Base-by-base conservation (phyloP, 768 basidiomycete genomes). In the Kondoa subrosea region DNA sequence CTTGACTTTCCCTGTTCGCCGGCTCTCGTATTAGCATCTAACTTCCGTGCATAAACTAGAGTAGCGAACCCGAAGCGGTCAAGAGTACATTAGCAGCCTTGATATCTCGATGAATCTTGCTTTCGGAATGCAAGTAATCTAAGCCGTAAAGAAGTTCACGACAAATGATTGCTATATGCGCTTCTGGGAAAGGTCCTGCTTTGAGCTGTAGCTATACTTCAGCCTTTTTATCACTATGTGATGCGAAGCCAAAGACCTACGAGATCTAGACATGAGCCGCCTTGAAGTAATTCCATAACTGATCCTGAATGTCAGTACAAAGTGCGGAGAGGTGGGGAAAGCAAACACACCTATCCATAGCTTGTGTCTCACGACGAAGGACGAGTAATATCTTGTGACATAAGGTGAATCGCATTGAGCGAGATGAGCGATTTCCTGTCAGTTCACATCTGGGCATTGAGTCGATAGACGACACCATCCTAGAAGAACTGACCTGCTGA, bases 91-190 rank as follows among this genome's bases (percentile, higher is more conserved):
- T 63, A 3, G 59, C 34, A 65, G 67, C 73, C 76, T 99, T 99
- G 82, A 99, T 96, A 75, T 99, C 95, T 59, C 95, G 86, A 77
- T 99, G 95, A 68, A 99, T 97, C 69, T 92, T 97, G 65, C 88
- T 86, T 76, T 96, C 89, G 21, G 83, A 83, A 75, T 97, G 95
- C n/a, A 97, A 84, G 76, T 99, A 99, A 68, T 92, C 89, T 31
- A 99, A 84, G 27, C 95, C 95, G 30, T 87, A 79, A 29, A 99
- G 82, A 0, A 97, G 84, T 76, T 99, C 93, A 64, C 89, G 87
- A 74, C 89, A 91, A 70, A 96, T 83, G 72, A 95, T 86, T 4
- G 95, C 91, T 71, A 97, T 97, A 74, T 97, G 92, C 0, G 84
- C 82, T 78, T 99, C 95, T 16, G 87, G 84, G 77, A 96, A 95